phyloP scores from a whole-genome alignment of 306 rosid species.

The Fragaria ananassa region DNA sequence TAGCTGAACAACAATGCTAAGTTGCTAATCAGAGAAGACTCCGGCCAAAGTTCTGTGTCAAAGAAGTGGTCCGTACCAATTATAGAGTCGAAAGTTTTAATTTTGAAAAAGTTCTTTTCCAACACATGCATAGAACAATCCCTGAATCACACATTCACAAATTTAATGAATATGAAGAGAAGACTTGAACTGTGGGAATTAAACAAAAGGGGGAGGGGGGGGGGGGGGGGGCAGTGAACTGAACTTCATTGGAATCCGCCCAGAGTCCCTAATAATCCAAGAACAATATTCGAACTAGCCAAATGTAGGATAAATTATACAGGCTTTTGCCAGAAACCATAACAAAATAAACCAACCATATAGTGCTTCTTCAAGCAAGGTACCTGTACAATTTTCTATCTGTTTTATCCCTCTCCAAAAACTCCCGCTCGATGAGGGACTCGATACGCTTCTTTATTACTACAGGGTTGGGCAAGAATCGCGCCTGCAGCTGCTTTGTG shows the following conservation, averaged over 20 bases:
- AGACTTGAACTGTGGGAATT: neutral
- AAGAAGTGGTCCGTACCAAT: neutral
- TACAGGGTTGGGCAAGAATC: conserved; percentile 69
- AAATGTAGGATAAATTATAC: conserved; percentile 31
- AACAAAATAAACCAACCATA: neutral
- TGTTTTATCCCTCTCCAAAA: conserved; percentile 73
- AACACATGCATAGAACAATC: neutral
- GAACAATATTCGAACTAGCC: conserved; percentile 23
- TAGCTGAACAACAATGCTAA: neutral
- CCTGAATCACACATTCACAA: neutral
- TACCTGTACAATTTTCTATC: conserved; percentile 69
- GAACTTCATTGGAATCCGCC: conserved; percentile 20
- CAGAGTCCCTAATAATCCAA: conserved; percentile 26
- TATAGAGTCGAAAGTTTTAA: neutral
- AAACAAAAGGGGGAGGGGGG: neutral
- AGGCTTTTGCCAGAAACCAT: conserved; percentile 17
- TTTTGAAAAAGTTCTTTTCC: neutral
- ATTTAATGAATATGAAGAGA: neutral
- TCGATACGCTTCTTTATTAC: conserved; percentile 82
- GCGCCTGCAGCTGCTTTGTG: conserved; percentile 65
- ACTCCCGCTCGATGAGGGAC: conserved; percentile 83
- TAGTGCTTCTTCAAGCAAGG: conserved; percentile 36
- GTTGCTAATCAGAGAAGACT: neutral
- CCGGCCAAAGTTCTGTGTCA: neutral
- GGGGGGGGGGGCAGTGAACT: neutral